Evolutionary conservation across 1,139 yeast genomes (phyloP), one percentile per base, ranked within the genome.

Genomic region (Pichia cactophila): DNA sequence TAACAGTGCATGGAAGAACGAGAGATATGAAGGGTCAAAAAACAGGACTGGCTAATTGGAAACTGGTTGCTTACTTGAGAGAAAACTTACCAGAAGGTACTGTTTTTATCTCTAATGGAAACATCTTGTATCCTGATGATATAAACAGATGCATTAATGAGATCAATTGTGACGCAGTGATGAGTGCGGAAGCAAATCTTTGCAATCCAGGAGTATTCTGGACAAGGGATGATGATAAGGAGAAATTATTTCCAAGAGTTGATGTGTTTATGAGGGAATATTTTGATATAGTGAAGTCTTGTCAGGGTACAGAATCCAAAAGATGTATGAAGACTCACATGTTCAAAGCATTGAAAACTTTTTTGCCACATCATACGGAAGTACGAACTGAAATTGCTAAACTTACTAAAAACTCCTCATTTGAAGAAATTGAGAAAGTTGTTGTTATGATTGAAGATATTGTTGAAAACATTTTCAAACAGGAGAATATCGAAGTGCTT

Each of bases 1-100:
- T 94, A 42, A 89, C 97, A 1, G 86, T 94, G 6, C 99, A 94
- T 66, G 97, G 97, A 3, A 77, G 99, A 60, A 86, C 97, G 1
- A 75, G 98, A 56, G 98, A 90, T 54, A 94, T 90, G 95, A 92
- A 92, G 67, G 98, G 98, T 5, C 97, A 90, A 65, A 77, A 80
- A 52, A 90, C 98, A 0, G 98, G 98, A 0, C 69, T 94, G 47
- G 98, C 98, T 1, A 90, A 92, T 69, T 92, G 98, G 97, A 75
- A 80, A 31, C 75, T 83, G 33, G 76, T 94, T 54, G 77, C 73
- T 57, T 87, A 80, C 62, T 66, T 94, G 41, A 72, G 94, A 46
- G 95, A 89, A 39, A 84, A 86, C 56, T 71, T 92, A 47, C 96
- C 96, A 0, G 61, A 69, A 38, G 94, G 83, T 47, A 88, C 94